Percentiles rank a stretch among this genome's conserved stretches.
These are phyloP conservation scores for Ceratocystis destructans DNA, from an alignment of 2,329 filamentous ascomycete species.

Conservation along the genomic window DNA sequence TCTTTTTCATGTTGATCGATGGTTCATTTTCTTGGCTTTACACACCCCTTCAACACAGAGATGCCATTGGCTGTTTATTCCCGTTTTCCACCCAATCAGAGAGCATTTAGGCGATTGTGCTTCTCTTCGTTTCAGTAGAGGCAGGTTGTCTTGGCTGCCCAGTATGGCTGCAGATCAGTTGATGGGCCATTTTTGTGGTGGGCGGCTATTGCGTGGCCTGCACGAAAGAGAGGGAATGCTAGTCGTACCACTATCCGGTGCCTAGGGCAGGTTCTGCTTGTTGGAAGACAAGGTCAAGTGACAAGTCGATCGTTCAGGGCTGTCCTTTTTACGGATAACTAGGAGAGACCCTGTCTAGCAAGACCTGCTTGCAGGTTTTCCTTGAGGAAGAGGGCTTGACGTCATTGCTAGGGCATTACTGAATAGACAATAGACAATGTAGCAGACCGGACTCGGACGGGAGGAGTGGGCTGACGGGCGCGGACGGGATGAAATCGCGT, in stretches of 20 bases:
- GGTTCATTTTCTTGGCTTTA: background rate
- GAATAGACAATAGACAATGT: background rate
- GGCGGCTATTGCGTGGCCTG: too few species aligned
- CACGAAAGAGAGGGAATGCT: too few species aligned
- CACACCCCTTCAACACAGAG: background rate
- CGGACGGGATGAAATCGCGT: background rate
- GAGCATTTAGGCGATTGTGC: background rate
- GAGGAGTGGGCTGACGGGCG: background rate
- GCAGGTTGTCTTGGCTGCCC: background rate
- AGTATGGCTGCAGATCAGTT: too few species aligned
- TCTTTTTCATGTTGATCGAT: background rate
- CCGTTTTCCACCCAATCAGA: background rate
- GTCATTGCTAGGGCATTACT: background rate
- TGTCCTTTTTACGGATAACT: background rate
- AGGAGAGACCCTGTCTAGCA: background rate
- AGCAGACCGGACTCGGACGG: background rate
- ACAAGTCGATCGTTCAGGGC: background rate
- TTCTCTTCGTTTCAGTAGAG: background rate
- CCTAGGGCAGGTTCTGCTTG: background rate
- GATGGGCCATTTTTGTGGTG: too few species aligned
- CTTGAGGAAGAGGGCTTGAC: background rate
- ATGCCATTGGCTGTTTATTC: constrained; percentile 1
- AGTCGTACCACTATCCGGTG: too few species aligned
- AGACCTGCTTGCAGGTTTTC: background rate
- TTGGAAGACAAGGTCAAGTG: background rate